Conservation (phyloP, 345 rosid genomes). For the Eutrema japonicum region DNA sequence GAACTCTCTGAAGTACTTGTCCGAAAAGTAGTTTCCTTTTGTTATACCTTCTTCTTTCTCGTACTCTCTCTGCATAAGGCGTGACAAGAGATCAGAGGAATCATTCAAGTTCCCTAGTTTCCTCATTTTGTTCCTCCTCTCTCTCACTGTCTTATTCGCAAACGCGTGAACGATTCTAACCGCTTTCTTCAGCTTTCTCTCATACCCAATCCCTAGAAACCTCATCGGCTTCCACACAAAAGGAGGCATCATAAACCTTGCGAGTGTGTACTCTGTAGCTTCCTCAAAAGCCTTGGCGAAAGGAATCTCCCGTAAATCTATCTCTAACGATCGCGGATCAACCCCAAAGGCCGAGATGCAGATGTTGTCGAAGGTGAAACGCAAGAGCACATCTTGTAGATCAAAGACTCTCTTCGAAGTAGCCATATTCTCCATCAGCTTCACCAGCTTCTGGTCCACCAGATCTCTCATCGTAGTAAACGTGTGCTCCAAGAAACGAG, state of each 20-base stretch:
- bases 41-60: conserved; percentile 31
- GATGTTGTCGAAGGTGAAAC: conserved; percentile 79
- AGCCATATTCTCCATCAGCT: conserved; percentile 48
- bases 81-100: conserved; percentile 64
- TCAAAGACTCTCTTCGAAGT: conserved; percentile 53
- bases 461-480: conserved; percentile 52
- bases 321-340: conserved; percentile 66
- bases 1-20: conserved; percentile 64
- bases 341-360: conserved; percentile 73
- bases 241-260: conserved; percentile 67
- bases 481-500: conserved; percentile 57
- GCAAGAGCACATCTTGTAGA: conserved; percentile 73
- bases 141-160: conserved; percentile 53
- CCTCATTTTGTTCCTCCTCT: conserved; percentile 44
- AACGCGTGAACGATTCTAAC: conserved; percentile 64
- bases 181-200: conserved; percentile 62
- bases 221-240: conserved; percentile 76
- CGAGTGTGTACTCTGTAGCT: conserved; percentile 66
- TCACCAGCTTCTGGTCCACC: conserved; percentile 61
- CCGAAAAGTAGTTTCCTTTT: conserved; percentile 41
- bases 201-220: conserved; percentile 59
- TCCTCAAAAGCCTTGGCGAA: conserved; percentile 83
- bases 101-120: conserved; percentile 44
- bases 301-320: conserved; percentile 61
- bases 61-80: conserved; percentile 55